Evolutionary conservation across 257 asterid genomes (phyloP).

Genomic region (Petrea volubilis): DNA sequence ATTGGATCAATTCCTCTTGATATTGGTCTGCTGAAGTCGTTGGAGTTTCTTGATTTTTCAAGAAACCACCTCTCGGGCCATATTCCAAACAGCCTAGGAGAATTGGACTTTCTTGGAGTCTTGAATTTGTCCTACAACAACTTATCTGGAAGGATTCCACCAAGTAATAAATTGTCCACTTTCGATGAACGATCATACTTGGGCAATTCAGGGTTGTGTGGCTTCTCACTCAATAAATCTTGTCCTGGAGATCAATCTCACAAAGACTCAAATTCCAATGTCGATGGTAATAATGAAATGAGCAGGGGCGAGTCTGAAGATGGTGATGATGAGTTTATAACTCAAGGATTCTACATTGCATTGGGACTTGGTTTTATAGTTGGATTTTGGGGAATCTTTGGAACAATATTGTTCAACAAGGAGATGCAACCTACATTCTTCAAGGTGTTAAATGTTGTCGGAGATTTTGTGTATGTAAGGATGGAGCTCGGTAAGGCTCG

Average conservation of each 20-base stretch:
- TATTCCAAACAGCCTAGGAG: conserved; percentile 3
- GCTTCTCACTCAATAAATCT: conserved; percentile 15
- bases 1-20: conserved; percentile 4
- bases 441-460: neutral
- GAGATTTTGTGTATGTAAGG: neutral
- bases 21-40: neutral
- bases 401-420: neutral
- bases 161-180: neutral
- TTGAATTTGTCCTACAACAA: conserved; percentile 29
- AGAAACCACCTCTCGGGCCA: conserved; percentile 1
- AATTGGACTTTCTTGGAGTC: neutral
- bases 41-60: conserved; percentile 21
- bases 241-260: conserved; percentile 11
- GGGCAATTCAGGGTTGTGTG: conserved; percentile 18
- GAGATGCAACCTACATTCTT: neutral
- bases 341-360: conserved; percentile 4
- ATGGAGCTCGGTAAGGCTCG: neutral
- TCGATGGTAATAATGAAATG: neutral
- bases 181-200: neutral
- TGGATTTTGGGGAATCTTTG: conserved; percentile 25
- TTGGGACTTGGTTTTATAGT: conserved; percentile 5
- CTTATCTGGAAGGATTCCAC: conserved; percentile 32
- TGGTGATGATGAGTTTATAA: conserved; percentile 9
- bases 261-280: neutral
- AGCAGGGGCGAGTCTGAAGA: neutral